Conservation (phyloP, 352 stramenopile genomes). For the Globisporangium parvum region DNA sequence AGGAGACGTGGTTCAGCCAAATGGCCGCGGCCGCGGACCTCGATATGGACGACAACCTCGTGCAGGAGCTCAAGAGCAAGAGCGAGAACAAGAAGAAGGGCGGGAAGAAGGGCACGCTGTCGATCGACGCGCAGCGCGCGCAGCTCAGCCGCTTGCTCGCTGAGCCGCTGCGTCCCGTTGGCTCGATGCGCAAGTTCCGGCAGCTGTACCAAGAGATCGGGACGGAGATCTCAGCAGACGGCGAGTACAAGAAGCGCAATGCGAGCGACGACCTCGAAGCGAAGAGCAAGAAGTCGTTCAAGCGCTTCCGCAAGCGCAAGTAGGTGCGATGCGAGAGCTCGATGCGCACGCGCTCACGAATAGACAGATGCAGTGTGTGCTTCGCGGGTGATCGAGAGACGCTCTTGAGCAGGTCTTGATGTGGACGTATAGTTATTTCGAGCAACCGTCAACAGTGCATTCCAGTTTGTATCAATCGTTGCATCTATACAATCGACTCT, state of each 20-base stretch:
- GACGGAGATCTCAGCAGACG: conserved; percentile 43
- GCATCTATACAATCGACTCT: too few species aligned
- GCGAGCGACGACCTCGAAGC: conserved; percentile 59
- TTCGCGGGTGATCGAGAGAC: too few species aligned
- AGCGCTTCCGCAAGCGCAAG: conserved; percentile 59
- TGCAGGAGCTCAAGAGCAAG: conserved; percentile 63
- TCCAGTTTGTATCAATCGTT: too few species aligned
- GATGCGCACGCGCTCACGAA: background rate
- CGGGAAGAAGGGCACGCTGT: conserved; percentile 28
- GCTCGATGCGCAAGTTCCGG: conserved; percentile 77
- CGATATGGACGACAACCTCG: conserved; percentile 74
- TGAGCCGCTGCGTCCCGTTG: conserved; percentile 63
- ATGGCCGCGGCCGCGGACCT: conserved; percentile 79
- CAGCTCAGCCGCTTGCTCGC: conserved; percentile 54
- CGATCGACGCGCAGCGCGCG: conserved; percentile 45
- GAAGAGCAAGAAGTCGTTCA: conserved; percentile 81
- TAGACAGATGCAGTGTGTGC: too few species aligned
- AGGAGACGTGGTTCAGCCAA: conserved; percentile 80
- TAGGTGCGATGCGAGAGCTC: background rate
- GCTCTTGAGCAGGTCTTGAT: too few species aligned
- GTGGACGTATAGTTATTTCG: too few species aligned
- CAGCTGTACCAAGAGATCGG: conserved; percentile 77
- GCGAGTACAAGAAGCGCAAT: conserved; percentile 75
- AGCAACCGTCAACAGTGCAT: too few species aligned
- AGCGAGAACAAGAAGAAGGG: conserved; percentile 42